Evolutionary conservation across 164 flowering plant genomes (phyloP).

Genomic region (Umbellularia californica): DNA sequence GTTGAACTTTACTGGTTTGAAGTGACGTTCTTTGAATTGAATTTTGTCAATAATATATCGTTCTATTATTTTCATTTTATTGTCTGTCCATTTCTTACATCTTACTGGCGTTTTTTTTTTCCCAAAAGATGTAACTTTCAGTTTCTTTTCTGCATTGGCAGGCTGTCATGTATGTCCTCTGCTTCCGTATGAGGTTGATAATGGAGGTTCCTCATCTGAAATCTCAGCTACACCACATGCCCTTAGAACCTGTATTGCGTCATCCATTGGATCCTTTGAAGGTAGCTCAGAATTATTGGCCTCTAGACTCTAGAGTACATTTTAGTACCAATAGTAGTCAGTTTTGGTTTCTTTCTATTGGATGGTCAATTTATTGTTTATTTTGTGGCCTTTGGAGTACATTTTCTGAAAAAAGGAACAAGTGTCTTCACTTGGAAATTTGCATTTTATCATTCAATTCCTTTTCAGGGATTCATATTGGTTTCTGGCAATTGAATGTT

Average conservation of each 20-base stretch:
- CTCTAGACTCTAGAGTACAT: background rate
- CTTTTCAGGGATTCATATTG: no score
- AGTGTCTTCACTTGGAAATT: no score
- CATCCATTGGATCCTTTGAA: slow-evolving; percentile 65
- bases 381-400: no score
- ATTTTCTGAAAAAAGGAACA: no score
- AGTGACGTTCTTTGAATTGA: no score
- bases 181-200: slow-evolving; percentile 80
- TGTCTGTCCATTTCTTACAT: background rate
- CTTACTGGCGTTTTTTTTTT: background rate
- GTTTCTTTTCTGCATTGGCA: slow-evolving; percentile 23
- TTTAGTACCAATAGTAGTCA: background rate
- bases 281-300: slow-evolving; percentile 33
- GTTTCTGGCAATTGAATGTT: no score
- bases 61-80: background rate
- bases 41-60: background rate
- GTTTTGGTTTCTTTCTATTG: background rate
- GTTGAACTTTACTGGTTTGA: no score
- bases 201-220: slow-evolving; percentile 48
- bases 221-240: slow-evolving; percentile 44
- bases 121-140: background rate
- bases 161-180: slow-evolving; percentile 94
- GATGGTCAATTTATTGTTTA: no score
- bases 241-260: slow-evolving; percentile 45
- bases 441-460: no score